Conservation (phyloP, 768 basidiomycete genomes). For the Rhizopogon rudus region DNA sequence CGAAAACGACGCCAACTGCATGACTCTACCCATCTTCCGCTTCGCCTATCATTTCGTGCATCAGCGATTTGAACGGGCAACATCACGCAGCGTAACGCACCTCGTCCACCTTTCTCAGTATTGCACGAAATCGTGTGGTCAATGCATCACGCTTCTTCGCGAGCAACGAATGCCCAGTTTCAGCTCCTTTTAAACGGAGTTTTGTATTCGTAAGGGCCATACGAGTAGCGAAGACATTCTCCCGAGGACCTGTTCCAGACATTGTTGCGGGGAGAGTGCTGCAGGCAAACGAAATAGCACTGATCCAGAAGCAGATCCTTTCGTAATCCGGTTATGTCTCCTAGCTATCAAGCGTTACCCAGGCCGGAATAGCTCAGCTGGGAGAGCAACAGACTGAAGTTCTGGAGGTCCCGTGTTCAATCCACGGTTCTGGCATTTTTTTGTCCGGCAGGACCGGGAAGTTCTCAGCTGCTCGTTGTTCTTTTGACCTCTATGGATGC, state of each 20-base stretch:
- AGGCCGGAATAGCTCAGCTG: conserved; percentile 68
- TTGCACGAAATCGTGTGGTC: conserved; percentile 90
- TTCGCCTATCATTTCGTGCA: conserved; percentile 65
- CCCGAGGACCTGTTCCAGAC: conserved; percentile 88
- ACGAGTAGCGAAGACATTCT: conserved; percentile 94
- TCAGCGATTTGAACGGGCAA: conserved; percentile 11
- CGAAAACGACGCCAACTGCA: conserved; percentile 98
- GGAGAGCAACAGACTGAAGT: conserved; percentile 75
- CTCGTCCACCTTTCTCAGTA: conserved; percentile 96
- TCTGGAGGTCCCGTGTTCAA: conserved; percentile 74
- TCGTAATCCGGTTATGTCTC: neutral
- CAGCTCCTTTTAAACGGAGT: conserved; percentile 82
- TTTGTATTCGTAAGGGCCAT: conserved; percentile 97
- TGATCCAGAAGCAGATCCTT: neutral
- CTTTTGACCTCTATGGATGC: no score
- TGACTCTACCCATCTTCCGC: conserved; percentile 97
- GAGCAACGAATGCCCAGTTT: conserved; percentile 91
- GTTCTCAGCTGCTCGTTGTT: neutral
- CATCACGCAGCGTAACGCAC: conserved; percentile 37
- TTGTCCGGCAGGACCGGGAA: conserved; percentile 5
- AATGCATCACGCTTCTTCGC: conserved; percentile 98
- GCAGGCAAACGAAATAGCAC: neutral
- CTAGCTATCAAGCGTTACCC: neutral
- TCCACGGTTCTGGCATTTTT: conserved; percentile 67
- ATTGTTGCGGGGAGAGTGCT: conserved; percentile 36